Evolutionary conservation across 164 flowering plant species (phyloP).

Genomic region (Vitis labrusca): DNA sequence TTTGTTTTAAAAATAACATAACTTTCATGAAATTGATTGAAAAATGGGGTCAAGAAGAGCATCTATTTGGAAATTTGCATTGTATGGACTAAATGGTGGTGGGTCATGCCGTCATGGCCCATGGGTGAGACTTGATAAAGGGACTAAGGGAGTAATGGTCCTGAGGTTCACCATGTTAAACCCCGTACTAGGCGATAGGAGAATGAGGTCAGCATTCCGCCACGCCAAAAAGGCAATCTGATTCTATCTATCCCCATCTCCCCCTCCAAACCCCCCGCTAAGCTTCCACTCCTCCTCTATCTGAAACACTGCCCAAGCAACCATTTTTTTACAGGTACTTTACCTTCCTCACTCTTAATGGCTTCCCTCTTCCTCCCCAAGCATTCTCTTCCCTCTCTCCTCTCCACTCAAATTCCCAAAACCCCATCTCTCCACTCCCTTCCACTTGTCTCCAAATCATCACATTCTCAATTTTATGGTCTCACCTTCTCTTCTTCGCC

Average conservation of each 20-base stretch:
- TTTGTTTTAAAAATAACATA: no score
- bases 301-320: no score
- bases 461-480: constrained; percentile 68
- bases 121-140: no score
- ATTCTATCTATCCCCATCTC: constrained; percentile 3
- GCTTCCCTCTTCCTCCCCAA: constrained; percentile 55
- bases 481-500: constrained; percentile 44
- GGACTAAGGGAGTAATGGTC: no score
- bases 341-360: constrained; percentile 21
- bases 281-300: background rate
- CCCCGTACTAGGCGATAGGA: no score
- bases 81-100: no score
- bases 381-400: constrained; percentile 36
- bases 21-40: no score
- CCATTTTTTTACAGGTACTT: background rate
- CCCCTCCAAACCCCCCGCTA: background rate
- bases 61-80: no score
- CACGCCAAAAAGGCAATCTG: constrained; percentile 23
- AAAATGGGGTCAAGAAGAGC: no score
- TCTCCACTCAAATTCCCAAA: constrained; percentile 36
- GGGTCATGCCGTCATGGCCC: no score
- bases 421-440: constrained; percentile 30
- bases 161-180: no score
- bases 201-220: constrained; percentile 23
- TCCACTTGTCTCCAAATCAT: constrained; percentile 42